Base-by-base conservation (phyloP, 192 early-diverging fungal genomes). In the Entophlyctis luteolus region DNA sequence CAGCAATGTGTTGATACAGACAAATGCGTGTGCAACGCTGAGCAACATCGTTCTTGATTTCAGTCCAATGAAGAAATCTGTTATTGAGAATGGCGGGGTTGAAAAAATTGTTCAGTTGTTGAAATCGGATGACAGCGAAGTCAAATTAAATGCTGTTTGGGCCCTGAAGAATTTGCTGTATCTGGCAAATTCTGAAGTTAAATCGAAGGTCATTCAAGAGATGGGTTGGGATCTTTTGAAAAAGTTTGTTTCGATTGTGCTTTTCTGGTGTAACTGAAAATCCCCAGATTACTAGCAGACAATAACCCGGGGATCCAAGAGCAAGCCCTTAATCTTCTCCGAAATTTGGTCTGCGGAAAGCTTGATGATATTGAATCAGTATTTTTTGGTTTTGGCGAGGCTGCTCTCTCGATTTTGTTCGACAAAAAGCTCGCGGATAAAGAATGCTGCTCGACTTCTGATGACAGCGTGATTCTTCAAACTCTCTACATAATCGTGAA, bases 11-110 rank as follows among this genome's bases (percentile, higher is more conserved):
- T 75, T 80, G 6, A 89, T 92, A 0, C 84, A 86, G 37, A 79
- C 82, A 29, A 79, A 77, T 12, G 91, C 90, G 2, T 86, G 82
- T 38, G 93, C 88, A 3, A 87, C 89, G 0, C 66, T 95, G 1
- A 93, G 93, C 73, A 95, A 95, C 54, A 81, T 95, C 42, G 88
- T 90, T 3, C 67, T 95, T 22, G 91, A 92, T 48, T 90, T 94
- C 54, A 88, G 88, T 10, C 90, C 92, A 0, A 90, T 93, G 89
- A 81, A 80, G 54, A 70, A 77, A 75, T 82, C 73, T 4, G 81
- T 93, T 3, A 75, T 94, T 63, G 91, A 92, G 25, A 73, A 73
- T 12, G 88, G 88, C 2, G 88, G 86, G 4, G 82, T 94, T 2
- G 80, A 87, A 38, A 78, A 79, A n/a, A 79, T 93, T 62, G 87